phyloP scores from a whole-genome alignment of 306 rosid genomes.

The Quercus rubra region DNA sequence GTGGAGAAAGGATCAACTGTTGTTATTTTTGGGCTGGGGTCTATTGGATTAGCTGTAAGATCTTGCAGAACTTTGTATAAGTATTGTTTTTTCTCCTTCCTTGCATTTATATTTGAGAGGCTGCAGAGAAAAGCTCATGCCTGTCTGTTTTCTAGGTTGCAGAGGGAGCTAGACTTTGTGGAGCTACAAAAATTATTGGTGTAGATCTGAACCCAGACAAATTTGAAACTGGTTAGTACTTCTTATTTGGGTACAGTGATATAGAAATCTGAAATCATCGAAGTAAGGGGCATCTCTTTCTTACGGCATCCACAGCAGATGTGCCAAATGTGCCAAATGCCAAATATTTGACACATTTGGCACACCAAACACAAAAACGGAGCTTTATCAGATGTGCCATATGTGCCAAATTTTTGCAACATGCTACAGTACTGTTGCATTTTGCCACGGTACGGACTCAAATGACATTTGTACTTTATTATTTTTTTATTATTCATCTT shows the following conservation, averaged over 20 bases:
- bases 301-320: no score
- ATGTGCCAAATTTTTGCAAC: no score
- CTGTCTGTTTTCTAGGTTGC: constrained; percentile 54
- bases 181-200: constrained; percentile 78
- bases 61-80: neutral
- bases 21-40: constrained; percentile 78
- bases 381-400: no score
- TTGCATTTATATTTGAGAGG: neutral
- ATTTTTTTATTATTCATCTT: no score
- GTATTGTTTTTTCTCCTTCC: neutral
- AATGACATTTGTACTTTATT: no score
- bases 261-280: neutral
- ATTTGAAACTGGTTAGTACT: constrained; percentile 56
- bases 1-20: constrained; percentile 78
- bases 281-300: neutral
- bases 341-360: no score
- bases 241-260: neutral
- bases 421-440: no score
- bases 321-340: no score
- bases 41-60: constrained; percentile 84
- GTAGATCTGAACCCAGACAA: constrained; percentile 69
- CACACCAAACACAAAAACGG: no score
- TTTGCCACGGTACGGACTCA: no score
- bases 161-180: constrained; percentile 87
- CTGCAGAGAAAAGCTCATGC: neutral